Conservation (phyloP, 306 rosid species). For the Glycine soja region DNA sequence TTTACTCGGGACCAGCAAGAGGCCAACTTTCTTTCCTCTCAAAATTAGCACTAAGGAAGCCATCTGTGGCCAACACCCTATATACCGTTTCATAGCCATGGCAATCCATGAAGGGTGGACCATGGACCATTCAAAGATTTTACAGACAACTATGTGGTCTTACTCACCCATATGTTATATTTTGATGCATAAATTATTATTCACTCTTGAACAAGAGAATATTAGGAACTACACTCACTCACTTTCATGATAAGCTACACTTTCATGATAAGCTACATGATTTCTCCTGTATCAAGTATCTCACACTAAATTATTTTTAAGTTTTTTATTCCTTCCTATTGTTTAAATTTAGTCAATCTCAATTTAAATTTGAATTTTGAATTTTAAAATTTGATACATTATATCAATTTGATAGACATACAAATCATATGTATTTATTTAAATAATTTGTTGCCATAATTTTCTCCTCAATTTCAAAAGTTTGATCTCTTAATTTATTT, state of each 20-base stretch:
- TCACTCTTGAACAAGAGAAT: background rate
- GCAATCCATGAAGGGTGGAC: background rate
- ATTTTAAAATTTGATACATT: background rate
- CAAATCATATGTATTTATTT: background rate
- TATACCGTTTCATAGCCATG: slow-evolving; percentile 10
- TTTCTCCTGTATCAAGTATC: background rate
- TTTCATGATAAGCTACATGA: too few species aligned
- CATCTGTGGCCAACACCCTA: slow-evolving; percentile 1
- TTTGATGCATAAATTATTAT: background rate
- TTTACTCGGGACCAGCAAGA: slow-evolving; percentile 16
- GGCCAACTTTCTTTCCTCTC: slow-evolving; percentile 15
- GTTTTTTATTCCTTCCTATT: background rate
- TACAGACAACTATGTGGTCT: background rate
- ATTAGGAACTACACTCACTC: background rate
- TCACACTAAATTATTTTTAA: background rate
- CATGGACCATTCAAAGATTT: background rate
- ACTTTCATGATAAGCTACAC: too few species aligned
- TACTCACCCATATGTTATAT: background rate
- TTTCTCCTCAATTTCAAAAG: background rate
- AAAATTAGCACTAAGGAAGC: slow-evolving; percentile 9
- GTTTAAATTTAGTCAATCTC: background rate
- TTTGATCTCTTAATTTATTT: too few species aligned
- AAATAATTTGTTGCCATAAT: background rate
- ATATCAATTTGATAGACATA: background rate
- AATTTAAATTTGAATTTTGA: background rate